phyloP scores from a whole-genome alignment of 441 rosid genomes.

The Codiaeum variegatum region DNA sequence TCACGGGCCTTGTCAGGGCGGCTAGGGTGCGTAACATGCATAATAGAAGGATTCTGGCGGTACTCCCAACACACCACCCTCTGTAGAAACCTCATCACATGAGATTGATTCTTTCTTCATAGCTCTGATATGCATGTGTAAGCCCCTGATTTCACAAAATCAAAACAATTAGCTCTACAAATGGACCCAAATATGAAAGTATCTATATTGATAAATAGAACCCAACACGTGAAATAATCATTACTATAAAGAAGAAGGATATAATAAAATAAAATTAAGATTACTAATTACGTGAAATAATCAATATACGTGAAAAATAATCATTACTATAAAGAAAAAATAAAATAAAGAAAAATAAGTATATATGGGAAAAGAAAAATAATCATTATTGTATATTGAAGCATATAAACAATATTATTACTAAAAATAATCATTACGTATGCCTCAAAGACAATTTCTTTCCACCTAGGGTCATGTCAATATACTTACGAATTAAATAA shows the following conservation, averaged over 20 bases:
- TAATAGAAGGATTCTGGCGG: slow-evolving; percentile 62
- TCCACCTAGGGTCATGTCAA: no score
- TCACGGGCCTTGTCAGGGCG: slow-evolving; percentile 70
- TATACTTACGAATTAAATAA: background rate
- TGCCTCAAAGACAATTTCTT: no score
- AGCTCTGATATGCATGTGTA: slow-evolving; percentile 65
- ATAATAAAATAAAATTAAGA: no score
- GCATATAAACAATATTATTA: background rate
- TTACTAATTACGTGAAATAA: no score
- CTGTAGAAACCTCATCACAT: slow-evolving; percentile 67
- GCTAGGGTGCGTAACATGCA: slow-evolving; percentile 53
- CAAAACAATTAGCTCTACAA: background rate
- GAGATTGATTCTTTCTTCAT: slow-evolving; percentile 74
- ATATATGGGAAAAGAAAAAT: no score
- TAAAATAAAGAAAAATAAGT: no score
- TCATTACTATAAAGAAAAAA: no score
- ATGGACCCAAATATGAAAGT: background rate
- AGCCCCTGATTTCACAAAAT: slow-evolving; percentile 36
- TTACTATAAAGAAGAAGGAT: no score
- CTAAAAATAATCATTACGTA: background rate
- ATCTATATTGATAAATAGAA: no score
- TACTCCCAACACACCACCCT: slow-evolving; percentile 76
- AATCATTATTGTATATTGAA: background rate
- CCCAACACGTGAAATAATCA: no score
- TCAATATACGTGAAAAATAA: no score